Conservation (phyloP, 306 rosid genomes). For the Erythrophleum fordii region DNA sequence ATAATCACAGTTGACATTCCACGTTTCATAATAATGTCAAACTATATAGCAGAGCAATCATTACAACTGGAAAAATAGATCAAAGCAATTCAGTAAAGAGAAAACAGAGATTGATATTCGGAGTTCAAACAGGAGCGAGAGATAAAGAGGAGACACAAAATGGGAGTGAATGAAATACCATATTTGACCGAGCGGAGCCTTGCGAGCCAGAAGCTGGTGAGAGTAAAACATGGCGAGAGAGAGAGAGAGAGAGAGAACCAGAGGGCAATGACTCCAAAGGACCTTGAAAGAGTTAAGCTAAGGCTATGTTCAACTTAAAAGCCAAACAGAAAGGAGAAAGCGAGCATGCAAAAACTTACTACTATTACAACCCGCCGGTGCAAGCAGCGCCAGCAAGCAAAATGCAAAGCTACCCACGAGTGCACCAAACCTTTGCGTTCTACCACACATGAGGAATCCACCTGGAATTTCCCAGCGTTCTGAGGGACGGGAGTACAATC, state of each 20-base stretch:
- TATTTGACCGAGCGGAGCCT: conserved; percentile 21
- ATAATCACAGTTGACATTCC: background rate
- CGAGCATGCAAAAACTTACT: background rate
- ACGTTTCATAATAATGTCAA: background rate
- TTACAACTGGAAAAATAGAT: background rate
- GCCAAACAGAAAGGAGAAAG: background rate
- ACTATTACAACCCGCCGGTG: conserved; percentile 27
- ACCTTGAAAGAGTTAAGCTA: background rate
- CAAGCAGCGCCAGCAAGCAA: background rate
- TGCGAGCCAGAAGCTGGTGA: conserved; percentile 30
- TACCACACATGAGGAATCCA: background rate
- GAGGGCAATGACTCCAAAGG: background rate
- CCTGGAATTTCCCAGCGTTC: background rate
- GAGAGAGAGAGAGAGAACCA: background rate
- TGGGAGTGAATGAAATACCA: background rate
- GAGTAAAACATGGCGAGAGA: conserved; percentile 19
- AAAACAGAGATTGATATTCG: background rate
- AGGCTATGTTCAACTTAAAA: background rate
- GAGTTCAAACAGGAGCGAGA: background rate
- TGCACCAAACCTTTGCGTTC: background rate
- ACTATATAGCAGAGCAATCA: background rate
- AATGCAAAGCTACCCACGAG: background rate
- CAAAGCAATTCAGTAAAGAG: too few relatives aligned
- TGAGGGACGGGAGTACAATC: background rate
- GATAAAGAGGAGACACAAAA: background rate